Evolutionary conservation across 345 rosid genomes (phyloP).

Genomic region (Cardamine occulta): DNA sequence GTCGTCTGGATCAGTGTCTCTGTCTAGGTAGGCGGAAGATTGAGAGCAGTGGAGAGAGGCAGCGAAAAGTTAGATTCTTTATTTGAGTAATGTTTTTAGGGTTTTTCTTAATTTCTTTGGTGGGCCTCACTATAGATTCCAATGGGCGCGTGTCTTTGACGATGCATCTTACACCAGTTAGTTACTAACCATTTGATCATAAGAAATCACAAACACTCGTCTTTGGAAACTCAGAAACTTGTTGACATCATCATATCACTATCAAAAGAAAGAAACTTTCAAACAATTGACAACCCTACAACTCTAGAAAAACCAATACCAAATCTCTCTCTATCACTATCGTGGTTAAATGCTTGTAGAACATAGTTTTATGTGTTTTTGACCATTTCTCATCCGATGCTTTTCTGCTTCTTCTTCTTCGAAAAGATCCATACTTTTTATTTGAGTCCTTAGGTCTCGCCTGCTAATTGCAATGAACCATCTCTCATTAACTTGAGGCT

Average conservation of each 20-base stretch:
- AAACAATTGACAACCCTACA: constrained; percentile 24
- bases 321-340: constrained; percentile 12
- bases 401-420: not conserved
- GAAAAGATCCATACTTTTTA: not conserved
- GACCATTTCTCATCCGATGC: constrained; percentile 18
- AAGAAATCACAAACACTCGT: not conserved
- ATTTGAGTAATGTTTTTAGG: not conserved
- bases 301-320: not conserved
- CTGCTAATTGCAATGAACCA: constrained; percentile 61
- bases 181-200: not conserved
- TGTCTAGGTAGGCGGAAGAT: constrained; percentile 13
- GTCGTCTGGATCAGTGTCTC: constrained; percentile 30
- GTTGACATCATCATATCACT: constrained; percentile 16
- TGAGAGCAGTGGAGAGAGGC: constrained; percentile 32
- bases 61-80: constrained; percentile 30
- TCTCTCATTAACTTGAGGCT: constrained; percentile 81
- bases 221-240: constrained; percentile 36
- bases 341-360: constrained; percentile 30
- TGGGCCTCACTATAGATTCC: constrained; percentile 35
- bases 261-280: constrained; percentile 13
- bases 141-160: constrained; percentile 27
- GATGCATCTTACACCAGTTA: not conserved
- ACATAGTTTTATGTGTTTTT: constrained; percentile 7
- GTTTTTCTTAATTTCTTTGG: constrained; percentile 9
- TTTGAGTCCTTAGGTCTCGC: constrained; percentile 26